A percentile compares a stretch with the other conserved stretches of the same genome.
Conservation (phyloP, 1,139 yeast genomes). For the Suhomyces bokatorum region DNA sequence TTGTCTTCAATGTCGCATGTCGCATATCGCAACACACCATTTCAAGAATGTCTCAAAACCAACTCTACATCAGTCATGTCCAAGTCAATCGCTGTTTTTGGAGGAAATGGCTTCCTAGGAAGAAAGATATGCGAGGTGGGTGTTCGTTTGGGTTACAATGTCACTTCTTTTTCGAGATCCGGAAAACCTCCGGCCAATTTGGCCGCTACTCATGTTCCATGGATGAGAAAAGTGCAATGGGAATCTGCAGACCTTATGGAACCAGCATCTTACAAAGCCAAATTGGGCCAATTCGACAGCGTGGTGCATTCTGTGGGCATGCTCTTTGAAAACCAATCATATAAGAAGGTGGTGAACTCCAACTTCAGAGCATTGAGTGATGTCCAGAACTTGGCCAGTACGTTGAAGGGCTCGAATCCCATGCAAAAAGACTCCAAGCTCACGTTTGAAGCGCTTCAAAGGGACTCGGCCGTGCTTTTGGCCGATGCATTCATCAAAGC, state of each 20-base stretch:
- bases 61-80: conserved; percentile 13
- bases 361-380: conserved; percentile 36
- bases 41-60: background rate
- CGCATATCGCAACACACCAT: background rate
- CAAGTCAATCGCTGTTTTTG: conserved; percentile 63
- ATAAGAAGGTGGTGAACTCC: conserved; percentile 57
- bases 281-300: conserved; percentile 52
- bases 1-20: background rate
- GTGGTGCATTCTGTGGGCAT: conserved; percentile 87
- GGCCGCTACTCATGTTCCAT: conserved; percentile 26
- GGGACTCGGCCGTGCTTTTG: conserved; percentile 65
- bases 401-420: conserved; percentile 50
- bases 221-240: conserved; percentile 71
- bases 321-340: conserved; percentile 63
- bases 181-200: conserved; percentile 53
- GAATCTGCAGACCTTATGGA: conserved; percentile 64
- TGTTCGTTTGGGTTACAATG: conserved; percentile 59
- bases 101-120: conserved; percentile 85
- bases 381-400: conserved; percentile 29
- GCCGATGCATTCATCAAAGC: conserved; percentile 55
- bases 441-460: conserved; percentile 64
- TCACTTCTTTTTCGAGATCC: conserved; percentile 61
- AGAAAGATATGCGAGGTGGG: conserved; percentile 73
- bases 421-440: conserved; percentile 47
- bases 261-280: conserved; percentile 53